These are phyloP conservation scores for Erythrophleum fordii DNA, from an alignment of 306 rosid species.

Conservation along the genomic window DNA sequence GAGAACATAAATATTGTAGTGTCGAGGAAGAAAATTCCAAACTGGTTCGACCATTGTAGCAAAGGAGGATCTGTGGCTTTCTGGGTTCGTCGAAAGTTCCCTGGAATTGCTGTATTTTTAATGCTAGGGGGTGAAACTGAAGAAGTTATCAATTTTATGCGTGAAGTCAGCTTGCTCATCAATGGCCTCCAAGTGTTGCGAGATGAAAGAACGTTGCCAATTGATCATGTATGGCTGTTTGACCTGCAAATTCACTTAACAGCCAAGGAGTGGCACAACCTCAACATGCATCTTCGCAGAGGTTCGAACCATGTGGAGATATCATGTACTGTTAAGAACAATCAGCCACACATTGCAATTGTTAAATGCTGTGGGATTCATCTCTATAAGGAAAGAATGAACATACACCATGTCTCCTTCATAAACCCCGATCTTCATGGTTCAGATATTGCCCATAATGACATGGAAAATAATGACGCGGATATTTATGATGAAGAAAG, in stretches of 20 bases:
- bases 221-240: slow-evolving; percentile 38
- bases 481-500: no score
- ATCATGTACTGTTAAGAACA: slow-evolving; percentile 6
- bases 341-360: background rate
- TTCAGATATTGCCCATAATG: slow-evolving; percentile 21
- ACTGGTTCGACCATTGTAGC: slow-evolving; percentile 41
- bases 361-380: slow-evolving; percentile 40
- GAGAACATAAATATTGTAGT: slow-evolving; percentile 39
- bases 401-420: slow-evolving; percentile 35
- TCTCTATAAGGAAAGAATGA: slow-evolving; percentile 37
- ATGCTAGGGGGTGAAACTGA: slow-evolving; percentile 34
- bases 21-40: slow-evolving; percentile 24
- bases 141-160: background rate
- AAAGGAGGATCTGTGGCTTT: slow-evolving; percentile 31
- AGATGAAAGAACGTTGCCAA: slow-evolving; percentile 25
- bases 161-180: slow-evolving; percentile 29
- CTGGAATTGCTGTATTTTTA: slow-evolving; percentile 29
- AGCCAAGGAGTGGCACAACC: background rate
- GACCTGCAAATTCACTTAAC: slow-evolving; percentile 25
- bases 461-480: background rate
- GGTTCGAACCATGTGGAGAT: slow-evolving; percentile 41
- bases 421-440: slow-evolving; percentile 27
- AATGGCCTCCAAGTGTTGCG: slow-evolving; percentile 32
- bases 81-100: slow-evolving; percentile 39
- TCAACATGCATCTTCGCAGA: slow-evolving; percentile 24